Evolutionary conservation across 768 basidiomycete species (phyloP), one percentile per base, ranked within the genome.

Genomic region (Suillus brevipes): DNA sequence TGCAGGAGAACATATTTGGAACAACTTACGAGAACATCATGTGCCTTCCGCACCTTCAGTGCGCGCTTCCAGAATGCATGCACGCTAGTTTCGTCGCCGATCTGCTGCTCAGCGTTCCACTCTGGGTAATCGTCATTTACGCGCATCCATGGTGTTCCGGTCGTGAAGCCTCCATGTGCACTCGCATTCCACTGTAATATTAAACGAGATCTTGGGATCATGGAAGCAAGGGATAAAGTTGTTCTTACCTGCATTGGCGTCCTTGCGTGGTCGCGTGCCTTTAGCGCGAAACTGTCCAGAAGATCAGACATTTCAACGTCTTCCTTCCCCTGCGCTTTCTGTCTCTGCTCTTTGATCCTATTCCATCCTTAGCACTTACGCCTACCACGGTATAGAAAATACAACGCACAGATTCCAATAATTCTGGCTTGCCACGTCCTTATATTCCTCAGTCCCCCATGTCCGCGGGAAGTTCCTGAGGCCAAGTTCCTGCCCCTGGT

Each of bases 401-500:
- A n/a, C 4, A 14, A 75, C 83, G 45, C 60, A 87, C 89, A 79
- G 70, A 3, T 81, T 77, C 80, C 84, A 89, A 68, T 83, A 87
- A 69, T 87, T 89, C 67, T 82, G 80, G 5, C 85, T 80, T 42
- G 86, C 86, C 47, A 89, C 82, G 61, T 91, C 91, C 70, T 87
- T 87, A 75, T 91, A 92, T 69, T 90, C 88, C 63, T 90, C 87
- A 28, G 90, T 80, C 0, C 83, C 84, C 90, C 90, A 92, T 18
- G 75, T 70, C 57, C 79, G 71, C 20, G 88, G 87, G 66, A 88
- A 85, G 64, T 89, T 89, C 73, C 81, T 84, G 73, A 89, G 76
- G 0, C 86, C 90, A 0, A 92, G 81, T 71, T 92, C 92, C 73
- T 92, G 81, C 7, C 90, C 91, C 77, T 92, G 89, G 72, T 87